These are phyloP conservation scores for Euphorbia celastroides DNA, from an alignment of 441 rosid genomes.

Conservation along the genomic window DNA sequence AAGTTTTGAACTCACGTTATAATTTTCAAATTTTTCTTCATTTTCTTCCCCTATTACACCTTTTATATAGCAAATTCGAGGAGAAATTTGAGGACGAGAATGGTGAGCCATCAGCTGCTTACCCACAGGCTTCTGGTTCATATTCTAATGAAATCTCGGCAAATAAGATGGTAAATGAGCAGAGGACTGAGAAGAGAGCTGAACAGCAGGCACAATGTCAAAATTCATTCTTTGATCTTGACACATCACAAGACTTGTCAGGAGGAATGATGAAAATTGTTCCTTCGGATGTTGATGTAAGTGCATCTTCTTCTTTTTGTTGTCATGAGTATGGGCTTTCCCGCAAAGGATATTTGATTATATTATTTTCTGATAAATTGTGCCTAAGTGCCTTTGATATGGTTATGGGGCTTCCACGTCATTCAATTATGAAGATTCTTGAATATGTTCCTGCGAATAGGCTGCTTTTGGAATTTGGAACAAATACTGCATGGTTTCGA, in stretches of 20 bases:
- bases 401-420: slow-evolving; percentile 11
- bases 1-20: not conserved
- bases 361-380: not conserved
- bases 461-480: not conserved
- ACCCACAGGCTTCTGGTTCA: slow-evolving; percentile 51
- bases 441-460: not conserved
- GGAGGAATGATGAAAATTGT: slow-evolving; percentile 86
- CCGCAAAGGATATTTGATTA: not conserved
- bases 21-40: too few species aligned
- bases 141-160: slow-evolving; percentile 51
- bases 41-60: not conserved
- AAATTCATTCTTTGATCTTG: slow-evolving; percentile 41
- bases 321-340: not conserved
- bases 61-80: slow-evolving; percentile 68
- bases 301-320: slow-evolving; percentile 19
- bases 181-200: slow-evolving; percentile 34
- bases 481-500: not conserved
- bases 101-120: slow-evolving; percentile 41
- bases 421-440: not conserved
- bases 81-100: slow-evolving; percentile 74
- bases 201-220: slow-evolving; percentile 36
- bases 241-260: slow-evolving; percentile 54
- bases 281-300: slow-evolving; percentile 74
- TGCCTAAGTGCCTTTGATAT: slow-evolving; percentile 13
- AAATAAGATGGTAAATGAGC: slow-evolving; percentile 28